Percentiles rank a stretch among this genome's conserved stretches.
phyloP scores from a whole-genome alignment of 805 yeast species.

The Schwanniomyces vanrijiae region DNA sequence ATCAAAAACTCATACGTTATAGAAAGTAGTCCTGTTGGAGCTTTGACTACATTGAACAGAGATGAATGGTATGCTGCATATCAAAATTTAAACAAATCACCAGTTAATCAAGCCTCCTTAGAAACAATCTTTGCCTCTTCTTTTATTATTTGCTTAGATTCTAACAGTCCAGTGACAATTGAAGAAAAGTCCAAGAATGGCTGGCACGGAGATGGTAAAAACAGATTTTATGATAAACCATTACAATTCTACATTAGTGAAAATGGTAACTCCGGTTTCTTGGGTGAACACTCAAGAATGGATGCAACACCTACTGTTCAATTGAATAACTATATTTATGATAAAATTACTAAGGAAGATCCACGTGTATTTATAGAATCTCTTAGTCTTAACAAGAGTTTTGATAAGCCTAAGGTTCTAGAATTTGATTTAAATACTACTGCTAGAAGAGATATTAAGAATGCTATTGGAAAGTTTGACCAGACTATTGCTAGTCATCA shows the following conservation, averaged over 20 bases:
- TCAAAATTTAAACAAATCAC: slow-evolving; percentile 54
- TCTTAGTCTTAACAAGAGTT: slow-evolving; percentile 14
- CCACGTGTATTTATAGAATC: slow-evolving; percentile 29
- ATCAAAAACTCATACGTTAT: slow-evolving; percentile 49
- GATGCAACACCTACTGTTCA: slow-evolving; percentile 96
- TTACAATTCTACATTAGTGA: slow-evolving; percentile 77
- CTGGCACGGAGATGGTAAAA: slow-evolving; percentile 96
- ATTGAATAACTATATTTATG: slow-evolving; percentile 73
- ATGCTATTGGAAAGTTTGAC: slow-evolving; percentile 58
- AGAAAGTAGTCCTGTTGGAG: slow-evolving; percentile 64
- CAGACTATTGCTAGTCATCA: slow-evolving; percentile 65
- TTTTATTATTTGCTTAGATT: slow-evolving; percentile 78
- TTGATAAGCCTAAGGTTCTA: slow-evolving; percentile 23
- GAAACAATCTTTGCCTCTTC: slow-evolving; percentile 74
- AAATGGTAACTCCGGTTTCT: slow-evolving; percentile 87
- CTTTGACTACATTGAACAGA: slow-evolving; percentile 80
- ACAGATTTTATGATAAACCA: slow-evolving; percentile 92
- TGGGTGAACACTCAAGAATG: slow-evolving; percentile 97
- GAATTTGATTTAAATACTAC: slow-evolving; percentile 60
- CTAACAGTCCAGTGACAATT: slow-evolving; percentile 67
- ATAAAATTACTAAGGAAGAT: slow-evolving; percentile 52
- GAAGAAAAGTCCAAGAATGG: slow-evolving; percentile 80
- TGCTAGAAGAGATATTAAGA: slow-evolving; percentile 49
- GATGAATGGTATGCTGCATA: slow-evolving; percentile 74
- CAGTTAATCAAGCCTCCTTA: slow-evolving; percentile 60